phyloP scores from a whole-genome alignment of 192 early-diverging fungal species.

The Podila horticola region DNA sequence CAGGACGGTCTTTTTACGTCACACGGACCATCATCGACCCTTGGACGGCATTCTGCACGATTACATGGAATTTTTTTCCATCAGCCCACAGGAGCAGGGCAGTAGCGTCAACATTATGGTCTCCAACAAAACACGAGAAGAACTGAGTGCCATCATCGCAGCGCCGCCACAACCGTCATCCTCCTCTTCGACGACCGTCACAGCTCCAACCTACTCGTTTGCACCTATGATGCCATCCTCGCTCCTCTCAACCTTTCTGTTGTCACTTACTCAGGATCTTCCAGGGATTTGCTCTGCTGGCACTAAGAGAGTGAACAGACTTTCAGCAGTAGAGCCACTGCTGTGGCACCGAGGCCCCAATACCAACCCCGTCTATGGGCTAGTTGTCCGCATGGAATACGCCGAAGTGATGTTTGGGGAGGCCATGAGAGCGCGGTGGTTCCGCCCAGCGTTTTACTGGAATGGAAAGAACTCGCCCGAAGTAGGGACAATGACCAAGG shows the following conservation, averaged over 20 bases:
- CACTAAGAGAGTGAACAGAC: slow-evolving; percentile 38
- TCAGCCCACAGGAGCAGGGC: not conserved
- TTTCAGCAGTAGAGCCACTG: slow-evolving; percentile 48
- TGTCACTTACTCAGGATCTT: slow-evolving; percentile 44
- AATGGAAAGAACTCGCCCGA: slow-evolving; percentile 63
- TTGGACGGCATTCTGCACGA: slow-evolving; percentile 50
- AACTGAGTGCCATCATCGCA: slow-evolving; percentile 15
- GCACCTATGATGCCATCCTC: slow-evolving; percentile 60
- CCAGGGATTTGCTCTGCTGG: slow-evolving; percentile 58
- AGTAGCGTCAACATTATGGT: slow-evolving; percentile 29
- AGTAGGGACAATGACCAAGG: slow-evolving; percentile 1
- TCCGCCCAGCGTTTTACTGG: slow-evolving; percentile 67
- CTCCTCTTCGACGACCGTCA: not conserved
- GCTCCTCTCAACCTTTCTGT: slow-evolving; percentile 46
- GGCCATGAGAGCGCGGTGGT: slow-evolving; percentile 47
- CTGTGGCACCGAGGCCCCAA: slow-evolving; percentile 69
- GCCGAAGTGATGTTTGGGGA: slow-evolving; percentile 56
- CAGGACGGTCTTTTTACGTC: slow-evolving; percentile 54
- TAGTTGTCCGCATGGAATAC: slow-evolving; percentile 65
- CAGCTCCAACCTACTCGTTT: slow-evolving; percentile 50
- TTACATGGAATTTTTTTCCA: slow-evolving; percentile 45
- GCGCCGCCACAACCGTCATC: not conserved
- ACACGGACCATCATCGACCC: slow-evolving; percentile 53
- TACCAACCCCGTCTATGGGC: slow-evolving; percentile 67
- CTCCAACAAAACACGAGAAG: slow-evolving; percentile 28